Evolutionary conservation across 257 asterid species (phyloP).

Genomic region (Solanum sitiens): DNA sequence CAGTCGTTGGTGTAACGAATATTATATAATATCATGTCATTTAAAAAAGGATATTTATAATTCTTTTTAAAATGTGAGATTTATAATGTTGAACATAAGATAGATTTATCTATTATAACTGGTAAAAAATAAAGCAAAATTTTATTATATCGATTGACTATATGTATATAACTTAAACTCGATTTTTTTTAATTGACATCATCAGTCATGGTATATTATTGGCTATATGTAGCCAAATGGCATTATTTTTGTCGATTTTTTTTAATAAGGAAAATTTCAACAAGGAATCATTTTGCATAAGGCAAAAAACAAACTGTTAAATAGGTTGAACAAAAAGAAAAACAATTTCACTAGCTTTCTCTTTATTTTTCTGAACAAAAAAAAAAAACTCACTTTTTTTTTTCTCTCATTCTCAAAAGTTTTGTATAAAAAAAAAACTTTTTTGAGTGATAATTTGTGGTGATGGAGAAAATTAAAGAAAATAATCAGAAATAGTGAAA

Average conservation of each 20-base stretch:
- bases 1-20: neutral
- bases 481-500: constrained; percentile 10
- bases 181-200: neutral
- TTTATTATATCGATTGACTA: neutral
- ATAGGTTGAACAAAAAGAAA: neutral
- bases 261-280: neutral
- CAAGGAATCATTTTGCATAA: neutral
- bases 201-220: neutral
- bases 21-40: neutral
- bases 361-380: neutral
- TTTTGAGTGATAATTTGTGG: neutral
- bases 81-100: neutral
- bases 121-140: neutral
- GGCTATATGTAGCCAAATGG: neutral
- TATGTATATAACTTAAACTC: neutral
- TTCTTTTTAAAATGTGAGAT: neutral
- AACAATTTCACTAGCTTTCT: neutral
- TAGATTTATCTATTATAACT: neutral
- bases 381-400: neutral
- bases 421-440: neutral
- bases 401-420: neutral
- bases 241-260: neutral
- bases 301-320: neutral
- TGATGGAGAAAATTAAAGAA: constrained; percentile 22
- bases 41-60: neutral